Evolutionary conservation across 2,329 filamentous ascomycete species (phyloP).

Genomic region (Aspergillus floridensis): DNA sequence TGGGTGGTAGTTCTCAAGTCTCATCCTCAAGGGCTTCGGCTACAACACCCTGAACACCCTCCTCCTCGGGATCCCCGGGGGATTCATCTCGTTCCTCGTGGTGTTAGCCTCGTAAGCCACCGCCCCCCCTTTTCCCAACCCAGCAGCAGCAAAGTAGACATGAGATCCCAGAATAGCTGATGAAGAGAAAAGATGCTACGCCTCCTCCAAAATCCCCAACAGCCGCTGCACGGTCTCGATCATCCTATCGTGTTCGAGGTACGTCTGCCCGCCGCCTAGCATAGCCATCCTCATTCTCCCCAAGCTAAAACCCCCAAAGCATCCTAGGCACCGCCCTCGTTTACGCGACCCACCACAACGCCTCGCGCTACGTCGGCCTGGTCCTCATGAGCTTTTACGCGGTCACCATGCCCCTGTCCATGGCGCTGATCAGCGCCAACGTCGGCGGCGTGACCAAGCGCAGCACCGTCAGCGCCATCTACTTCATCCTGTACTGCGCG

Average conservation of each 20-base stretch:
- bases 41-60: conserved; percentile 40
- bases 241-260: conserved; percentile 12
- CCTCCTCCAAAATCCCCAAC: conserved; percentile 10
- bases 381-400: conserved; percentile 37
- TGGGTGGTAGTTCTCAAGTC: conserved; percentile 28
- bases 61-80: conserved; percentile 44
- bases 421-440: conserved; percentile 47
- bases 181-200: background rate
- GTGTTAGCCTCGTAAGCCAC: conserved; percentile 2
- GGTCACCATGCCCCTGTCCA: conserved; percentile 35
- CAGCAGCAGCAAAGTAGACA: too few relatives aligned
- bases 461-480: conserved; percentile 46
- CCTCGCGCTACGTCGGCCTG: conserved; percentile 15
- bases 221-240: conserved; percentile 18
- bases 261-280: background rate
- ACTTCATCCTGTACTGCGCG: conserved; percentile 44
- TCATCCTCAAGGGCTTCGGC: conserved; percentile 37
- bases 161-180: too few relatives aligned
- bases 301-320: conserved; percentile 5
- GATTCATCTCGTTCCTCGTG: conserved; percentile 24
- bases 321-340: conserved; percentile 25
- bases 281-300: background rate
- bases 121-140: background rate
- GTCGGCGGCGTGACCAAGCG: conserved; percentile 51
- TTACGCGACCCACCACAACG: conserved; percentile 19